These are phyloP conservation scores for Heteromeles arbutifolia DNA, from an alignment of 306 rosid species.

Conservation along the genomic window DNA sequence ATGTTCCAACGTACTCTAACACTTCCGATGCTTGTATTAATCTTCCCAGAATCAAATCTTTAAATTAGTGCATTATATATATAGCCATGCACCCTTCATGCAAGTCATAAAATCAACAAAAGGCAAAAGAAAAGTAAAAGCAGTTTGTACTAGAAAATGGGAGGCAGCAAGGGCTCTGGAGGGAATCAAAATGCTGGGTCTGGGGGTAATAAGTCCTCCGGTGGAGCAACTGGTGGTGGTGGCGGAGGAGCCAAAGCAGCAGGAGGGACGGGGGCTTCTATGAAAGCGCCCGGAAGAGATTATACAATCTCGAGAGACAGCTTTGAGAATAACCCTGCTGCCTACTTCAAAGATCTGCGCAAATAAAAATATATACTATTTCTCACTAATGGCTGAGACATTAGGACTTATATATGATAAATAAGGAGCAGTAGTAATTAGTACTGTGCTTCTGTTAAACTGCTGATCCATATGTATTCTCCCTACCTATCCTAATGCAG, in stretches of 20 bases:
- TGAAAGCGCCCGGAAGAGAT: not conserved
- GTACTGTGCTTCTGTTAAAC: not conserved
- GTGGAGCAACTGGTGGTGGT: not conserved
- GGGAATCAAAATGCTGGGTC: not conserved
- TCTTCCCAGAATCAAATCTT: too few relatives aligned
- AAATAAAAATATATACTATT: not conserved
- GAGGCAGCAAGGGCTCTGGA: not conserved
- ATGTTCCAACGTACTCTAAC: too few relatives aligned
- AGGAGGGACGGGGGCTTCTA: not conserved
- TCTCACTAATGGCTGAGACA: not conserved
- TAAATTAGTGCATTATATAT: too few relatives aligned
- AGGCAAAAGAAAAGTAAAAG: not conserved
- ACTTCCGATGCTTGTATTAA: too few relatives aligned
- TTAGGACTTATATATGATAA: not conserved
- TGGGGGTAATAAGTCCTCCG: not conserved
- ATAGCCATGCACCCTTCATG: constrained; percentile 11
- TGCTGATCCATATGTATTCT: not conserved
- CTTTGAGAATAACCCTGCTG: not conserved
- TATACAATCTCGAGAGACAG: not conserved
- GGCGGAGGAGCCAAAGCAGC: not conserved
- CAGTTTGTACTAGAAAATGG: not conserved
- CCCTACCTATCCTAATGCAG: not conserved
- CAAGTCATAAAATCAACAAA: not conserved
- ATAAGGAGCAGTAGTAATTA: not conserved
- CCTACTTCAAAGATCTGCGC: not conserved